A percentile compares a stretch with the other conserved stretches of the same genome.
These are phyloP conservation scores for Petrea volubilis DNA, from an alignment of 257 asterid genomes.

Conservation along the genomic window DNA sequence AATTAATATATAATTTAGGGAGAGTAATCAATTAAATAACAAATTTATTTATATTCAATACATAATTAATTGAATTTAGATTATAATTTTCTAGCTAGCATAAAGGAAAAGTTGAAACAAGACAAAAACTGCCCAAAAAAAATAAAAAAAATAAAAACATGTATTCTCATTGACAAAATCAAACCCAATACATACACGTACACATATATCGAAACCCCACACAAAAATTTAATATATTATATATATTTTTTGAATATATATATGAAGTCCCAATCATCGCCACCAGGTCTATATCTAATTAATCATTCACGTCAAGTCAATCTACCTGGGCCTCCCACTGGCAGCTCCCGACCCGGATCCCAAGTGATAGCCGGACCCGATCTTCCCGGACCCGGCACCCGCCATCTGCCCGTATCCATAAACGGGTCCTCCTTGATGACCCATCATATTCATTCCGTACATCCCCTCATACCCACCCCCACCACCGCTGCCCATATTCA, in stretches of 20 bases:
- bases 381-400: slow-evolving; percentile 32
- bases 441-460: slow-evolving; percentile 35
- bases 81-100: too few species aligned
- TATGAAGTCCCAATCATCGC: not conserved
- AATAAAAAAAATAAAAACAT: not conserved
- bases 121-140: not conserved
- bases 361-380: slow-evolving; percentile 39
- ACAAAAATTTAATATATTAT: not conserved
- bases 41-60: too few species aligned
- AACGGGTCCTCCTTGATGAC: slow-evolving; percentile 39
- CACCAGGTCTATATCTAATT: slow-evolving; percentile 5
- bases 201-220: slow-evolving; percentile 12
- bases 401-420: slow-evolving; percentile 39
- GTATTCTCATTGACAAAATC: slow-evolving; percentile 16
- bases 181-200: slow-evolving; percentile 16
- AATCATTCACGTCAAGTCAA: slow-evolving; percentile 18
- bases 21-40: too few species aligned
- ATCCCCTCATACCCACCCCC: slow-evolving; percentile 36
- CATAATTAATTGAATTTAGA: too few species aligned
- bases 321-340: slow-evolving; percentile 40
- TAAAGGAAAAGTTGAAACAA: not conserved
- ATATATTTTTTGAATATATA: slow-evolving; percentile 3
- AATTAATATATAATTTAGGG: too few species aligned
- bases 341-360: slow-evolving; percentile 35
- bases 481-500: slow-evolving; percentile 33